phyloP scores from a whole-genome alignment of 805 yeast species.

The Diddensiella transvaalensis region DNA sequence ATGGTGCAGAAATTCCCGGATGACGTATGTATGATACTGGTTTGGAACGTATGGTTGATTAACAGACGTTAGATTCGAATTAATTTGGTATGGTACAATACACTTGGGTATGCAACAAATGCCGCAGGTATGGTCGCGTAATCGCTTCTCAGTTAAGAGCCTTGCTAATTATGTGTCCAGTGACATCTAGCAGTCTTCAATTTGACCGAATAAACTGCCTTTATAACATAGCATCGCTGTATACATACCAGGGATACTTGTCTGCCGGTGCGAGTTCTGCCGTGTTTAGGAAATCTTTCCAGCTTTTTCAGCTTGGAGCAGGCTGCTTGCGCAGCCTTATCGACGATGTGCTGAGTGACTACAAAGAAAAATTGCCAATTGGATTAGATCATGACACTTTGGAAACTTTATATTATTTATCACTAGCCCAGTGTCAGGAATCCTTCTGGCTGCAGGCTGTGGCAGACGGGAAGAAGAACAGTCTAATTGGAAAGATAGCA shows the following conservation, averaged over 20 bases:
- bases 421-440: constrained; percentile 86
- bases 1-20: constrained; percentile 54
- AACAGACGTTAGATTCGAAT: constrained; percentile 27
- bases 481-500: constrained; percentile 62
- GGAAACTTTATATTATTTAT: constrained; percentile 46
- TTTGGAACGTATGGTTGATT: constrained; percentile 2
- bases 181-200: constrained; percentile 44
- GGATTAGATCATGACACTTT: constrained; percentile 54
- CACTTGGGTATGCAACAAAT: constrained; percentile 53
- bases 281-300: constrained; percentile 59
- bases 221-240: constrained; percentile 66
- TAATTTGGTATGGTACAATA: constrained; percentile 69
- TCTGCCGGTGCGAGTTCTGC: constrained; percentile 42
- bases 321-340: constrained; percentile 52
- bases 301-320: constrained; percentile 65
- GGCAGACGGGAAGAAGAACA: constrained; percentile 48
- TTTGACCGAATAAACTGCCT: constrained; percentile 62
- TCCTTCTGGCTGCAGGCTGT: constrained; percentile 75
- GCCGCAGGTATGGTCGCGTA: constrained; percentile 39
- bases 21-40: constrained; percentile 37
- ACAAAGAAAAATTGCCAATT: constrained; percentile 31
- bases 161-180: constrained; percentile 10
- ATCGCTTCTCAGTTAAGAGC: too few relatives aligned
- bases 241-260: constrained; percentile 52
- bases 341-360: constrained; percentile 23